Conservation (phyloP, 495 filamentous ascomycete genomes). For the Baudoinia panamericana region DNA sequence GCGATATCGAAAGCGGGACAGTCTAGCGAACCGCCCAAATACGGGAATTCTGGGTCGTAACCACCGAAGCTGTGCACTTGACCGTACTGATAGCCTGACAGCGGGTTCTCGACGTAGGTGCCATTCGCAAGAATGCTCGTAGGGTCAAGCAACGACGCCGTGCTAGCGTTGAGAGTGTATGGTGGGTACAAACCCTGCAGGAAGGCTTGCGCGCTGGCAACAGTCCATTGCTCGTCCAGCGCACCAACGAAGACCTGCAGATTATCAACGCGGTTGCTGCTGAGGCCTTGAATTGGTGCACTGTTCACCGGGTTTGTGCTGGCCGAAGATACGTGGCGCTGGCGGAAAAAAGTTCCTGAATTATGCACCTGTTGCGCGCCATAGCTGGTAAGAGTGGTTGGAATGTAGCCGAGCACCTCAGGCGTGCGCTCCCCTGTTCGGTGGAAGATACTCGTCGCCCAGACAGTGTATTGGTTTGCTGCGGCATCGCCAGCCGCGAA, state of each 20-base stretch:
- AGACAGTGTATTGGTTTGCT: slow-evolving; percentile 11
- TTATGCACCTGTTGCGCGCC: slow-evolving; percentile 53
- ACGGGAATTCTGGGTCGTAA: slow-evolving; percentile 43
- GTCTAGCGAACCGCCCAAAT: slow-evolving; percentile 42
- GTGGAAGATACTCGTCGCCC: slow-evolving; percentile 47
- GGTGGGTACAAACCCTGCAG: slow-evolving; percentile 76
- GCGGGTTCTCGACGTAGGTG: slow-evolving; percentile 48
- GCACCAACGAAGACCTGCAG: slow-evolving; percentile 37
- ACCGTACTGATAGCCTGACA: slow-evolving; percentile 65
- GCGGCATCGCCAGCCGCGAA: not conserved
- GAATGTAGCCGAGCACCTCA: slow-evolving; percentile 35
- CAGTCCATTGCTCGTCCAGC: slow-evolving; percentile 36
- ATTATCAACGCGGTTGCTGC: slow-evolving; percentile 33
- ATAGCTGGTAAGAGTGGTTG: slow-evolving; percentile 46
- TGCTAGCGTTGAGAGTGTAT: slow-evolving; percentile 29
- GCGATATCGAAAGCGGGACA: slow-evolving; percentile 38
- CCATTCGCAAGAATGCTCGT: slow-evolving; percentile 35
- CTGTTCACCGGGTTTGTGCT: slow-evolving; percentile 13
- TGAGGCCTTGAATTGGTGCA: slow-evolving; percentile 33
- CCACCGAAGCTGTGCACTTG: slow-evolving; percentile 40
- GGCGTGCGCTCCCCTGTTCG: slow-evolving; percentile 63
- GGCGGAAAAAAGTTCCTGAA: slow-evolving; percentile 37
- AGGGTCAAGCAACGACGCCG: slow-evolving; percentile 29
- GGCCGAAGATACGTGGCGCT: slow-evolving; percentile 18
- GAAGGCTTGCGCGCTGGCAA: slow-evolving; percentile 57